phyloP scores from a whole-genome alignment of 2,329 filamentous ascomycete genomes.

The Penicillium capsulatum region DNA sequence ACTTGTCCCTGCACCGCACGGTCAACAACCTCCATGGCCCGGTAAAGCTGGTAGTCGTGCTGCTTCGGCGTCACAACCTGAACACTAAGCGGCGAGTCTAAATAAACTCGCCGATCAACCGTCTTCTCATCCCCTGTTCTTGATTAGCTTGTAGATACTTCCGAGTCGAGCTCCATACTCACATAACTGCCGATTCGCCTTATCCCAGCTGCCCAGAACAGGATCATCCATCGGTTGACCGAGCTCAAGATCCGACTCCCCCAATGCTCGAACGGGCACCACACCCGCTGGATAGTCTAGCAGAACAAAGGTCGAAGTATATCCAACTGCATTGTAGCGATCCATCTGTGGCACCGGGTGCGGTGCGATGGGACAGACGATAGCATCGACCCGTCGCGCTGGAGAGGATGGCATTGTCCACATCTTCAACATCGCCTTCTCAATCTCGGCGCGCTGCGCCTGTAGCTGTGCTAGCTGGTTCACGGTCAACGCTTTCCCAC shows the following conservation, averaged over 20 bases:
- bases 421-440: slow-evolving; percentile 54
- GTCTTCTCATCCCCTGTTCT: slow-evolving; percentile 44
- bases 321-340: slow-evolving; percentile 59
- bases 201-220: slow-evolving; percentile 55
- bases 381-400: slow-evolving; percentile 50
- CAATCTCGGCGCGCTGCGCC: slow-evolving; percentile 49
- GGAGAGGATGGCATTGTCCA: slow-evolving; percentile 43
- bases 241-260: slow-evolving; percentile 48
- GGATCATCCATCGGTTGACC: slow-evolving; percentile 42
- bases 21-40: slow-evolving; percentile 54
- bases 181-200: slow-evolving; percentile 57
- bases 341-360: slow-evolving; percentile 62
- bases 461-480: slow-evolving; percentile 52
- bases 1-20: slow-evolving; percentile 24
- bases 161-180: slow-evolving; percentile 20
- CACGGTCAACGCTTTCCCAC: slow-evolving; percentile 47
- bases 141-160: not conserved
- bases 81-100: slow-evolving; percentile 53
- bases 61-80: slow-evolving; percentile 55
- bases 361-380: slow-evolving; percentile 61
- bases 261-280: slow-evolving; percentile 53
- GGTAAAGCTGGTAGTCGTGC: slow-evolving; percentile 52
- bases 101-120: slow-evolving; percentile 51
- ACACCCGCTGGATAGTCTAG: slow-evolving; percentile 59
- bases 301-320: slow-evolving; percentile 59